Percentiles rank a stretch among this genome's conserved stretches.
phyloP scores from a whole-genome alignment of 768 basidiomycete genomes.

The Symmetrospora coprosmae region DNA sequence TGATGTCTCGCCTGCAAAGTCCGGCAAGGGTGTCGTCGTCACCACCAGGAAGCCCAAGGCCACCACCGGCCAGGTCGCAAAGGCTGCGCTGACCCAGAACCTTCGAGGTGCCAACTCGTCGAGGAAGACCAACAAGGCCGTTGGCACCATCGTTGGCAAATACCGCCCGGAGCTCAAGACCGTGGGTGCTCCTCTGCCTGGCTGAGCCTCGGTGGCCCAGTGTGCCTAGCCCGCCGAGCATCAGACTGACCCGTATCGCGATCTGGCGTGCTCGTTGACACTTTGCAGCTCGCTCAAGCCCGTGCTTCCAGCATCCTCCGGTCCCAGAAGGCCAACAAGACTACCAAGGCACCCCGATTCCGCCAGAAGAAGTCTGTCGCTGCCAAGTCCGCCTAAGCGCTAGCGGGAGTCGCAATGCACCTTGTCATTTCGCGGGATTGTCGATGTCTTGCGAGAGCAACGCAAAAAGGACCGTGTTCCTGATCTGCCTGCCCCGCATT shows the following conservation, averaged over 20 bases:
- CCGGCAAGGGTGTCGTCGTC: constrained; percentile 17
- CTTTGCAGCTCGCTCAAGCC: constrained; percentile 16
- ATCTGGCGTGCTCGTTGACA: too few species aligned
- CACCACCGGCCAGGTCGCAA: not conserved
- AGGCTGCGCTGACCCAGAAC: constrained; percentile 4
- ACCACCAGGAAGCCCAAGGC: constrained; percentile 11
- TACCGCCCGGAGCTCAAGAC: constrained; percentile 13
- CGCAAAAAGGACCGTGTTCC: too few species aligned
- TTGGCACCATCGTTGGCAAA: not conserved
- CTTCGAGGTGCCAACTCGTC: not conserved
- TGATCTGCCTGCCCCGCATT: too few species aligned
- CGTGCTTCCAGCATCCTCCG: constrained; percentile 1
- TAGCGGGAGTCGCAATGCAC: too few species aligned
- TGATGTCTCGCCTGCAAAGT: constrained; percentile 5
- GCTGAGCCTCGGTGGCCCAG: not conserved
- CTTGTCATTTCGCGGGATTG: too few species aligned
- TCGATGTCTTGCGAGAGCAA: too few species aligned
- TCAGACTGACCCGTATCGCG: not conserved
- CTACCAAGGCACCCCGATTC: constrained; percentile 12
- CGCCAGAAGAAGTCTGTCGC: constrained; percentile 18
- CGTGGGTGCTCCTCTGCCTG: not conserved
- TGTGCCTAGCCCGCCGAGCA: not conserved
- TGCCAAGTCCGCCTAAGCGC: constrained; percentile 13
- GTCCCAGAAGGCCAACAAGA: constrained; percentile 1
- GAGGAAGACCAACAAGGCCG: constrained; percentile 3